Evolutionary conservation across 805 yeast species (phyloP).

Genomic region (Priceomyces haplophilus): DNA sequence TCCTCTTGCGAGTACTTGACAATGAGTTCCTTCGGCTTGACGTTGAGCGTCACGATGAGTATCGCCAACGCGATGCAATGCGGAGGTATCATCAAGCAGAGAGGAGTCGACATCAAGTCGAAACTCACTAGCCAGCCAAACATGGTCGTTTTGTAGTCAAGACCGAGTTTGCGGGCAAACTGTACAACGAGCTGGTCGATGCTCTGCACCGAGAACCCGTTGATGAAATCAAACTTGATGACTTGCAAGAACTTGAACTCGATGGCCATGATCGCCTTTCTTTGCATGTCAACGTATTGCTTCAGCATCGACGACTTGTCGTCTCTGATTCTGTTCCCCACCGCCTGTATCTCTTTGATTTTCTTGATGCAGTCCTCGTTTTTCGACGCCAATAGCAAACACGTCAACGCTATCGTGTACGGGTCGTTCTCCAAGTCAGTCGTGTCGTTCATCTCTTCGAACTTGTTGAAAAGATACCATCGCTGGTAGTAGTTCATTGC

Average conservation of each 20-base stretch:
- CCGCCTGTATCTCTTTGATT: conserved; percentile 56
- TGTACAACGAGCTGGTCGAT: conserved; percentile 67
- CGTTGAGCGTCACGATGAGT: conserved; percentile 56
- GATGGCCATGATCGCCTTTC: conserved; percentile 52
- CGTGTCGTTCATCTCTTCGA: conserved; percentile 38
- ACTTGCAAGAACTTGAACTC: conserved; percentile 77
- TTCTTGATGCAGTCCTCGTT: conserved; percentile 84
- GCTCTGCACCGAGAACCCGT: conserved; percentile 43
- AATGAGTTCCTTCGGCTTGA: conserved; percentile 34
- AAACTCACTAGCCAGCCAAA: conserved; percentile 74
- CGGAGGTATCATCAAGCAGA: conserved; percentile 66
- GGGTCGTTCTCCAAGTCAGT: conserved; percentile 41
- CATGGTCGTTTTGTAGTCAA: conserved; percentile 48
- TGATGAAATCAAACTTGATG: conserved; percentile 75
- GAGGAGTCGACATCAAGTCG: conserved; percentile 69
- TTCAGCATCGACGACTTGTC: conserved; percentile 17
- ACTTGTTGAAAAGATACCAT: conserved; percentile 61
- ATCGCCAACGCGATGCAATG: conserved; percentile 72
- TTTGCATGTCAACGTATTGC: conserved; percentile 46
- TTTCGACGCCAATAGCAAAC: conserved; percentile 69
- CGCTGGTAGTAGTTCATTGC: conserved; percentile 74
- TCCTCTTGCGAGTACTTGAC: conserved; percentile 17
- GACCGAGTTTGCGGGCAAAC: conserved; percentile 47
- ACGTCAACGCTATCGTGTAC: conserved; percentile 63
- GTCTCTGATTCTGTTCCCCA: conserved; percentile 42